Evolutionary conservation across 1,284 basidiomycete species (phyloP).

Genomic region (Tylopilus orsonianus): DNA sequence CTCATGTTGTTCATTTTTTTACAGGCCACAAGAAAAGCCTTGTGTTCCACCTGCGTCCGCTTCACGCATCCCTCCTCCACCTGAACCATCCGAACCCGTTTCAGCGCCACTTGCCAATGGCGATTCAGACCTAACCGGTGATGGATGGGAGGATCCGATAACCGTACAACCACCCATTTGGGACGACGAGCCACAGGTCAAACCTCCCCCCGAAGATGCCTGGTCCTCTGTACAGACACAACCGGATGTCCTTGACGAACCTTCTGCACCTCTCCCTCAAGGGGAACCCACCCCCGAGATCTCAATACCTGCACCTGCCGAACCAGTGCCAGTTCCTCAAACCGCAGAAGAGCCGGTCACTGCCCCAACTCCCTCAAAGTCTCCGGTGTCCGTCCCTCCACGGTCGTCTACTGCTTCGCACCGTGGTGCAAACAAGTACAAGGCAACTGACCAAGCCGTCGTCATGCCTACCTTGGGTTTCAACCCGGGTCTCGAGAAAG

Average conservation of each 20-base stretch:
- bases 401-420: slow-evolving; percentile 55
- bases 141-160: slow-evolving; percentile 73
- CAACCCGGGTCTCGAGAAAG: slow-evolving; percentile 61
- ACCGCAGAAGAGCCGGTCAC: slow-evolving; percentile 19
- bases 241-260: slow-evolving; percentile 25
- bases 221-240: slow-evolving; percentile 37
- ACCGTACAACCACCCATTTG: slow-evolving; percentile 69
- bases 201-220: slow-evolving; percentile 41
- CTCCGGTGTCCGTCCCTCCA: slow-evolving; percentile 36
- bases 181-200: slow-evolving; percentile 65
- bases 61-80: slow-evolving; percentile 23
- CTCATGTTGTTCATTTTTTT: slow-evolving; percentile 33
- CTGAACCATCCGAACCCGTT: slow-evolving; percentile 29
- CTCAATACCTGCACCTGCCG: slow-evolving; percentile 11
- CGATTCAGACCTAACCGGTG: slow-evolving; percentile 38
- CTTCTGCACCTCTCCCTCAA: not conserved
- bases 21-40: slow-evolving; percentile 32
- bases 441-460: slow-evolving; percentile 71
- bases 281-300: slow-evolving; percentile 25
- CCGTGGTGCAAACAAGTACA: slow-evolving; percentile 58
- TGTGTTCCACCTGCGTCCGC: slow-evolving; percentile 23
- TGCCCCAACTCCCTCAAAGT: slow-evolving; percentile 28
- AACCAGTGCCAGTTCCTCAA: slow-evolving; percentile 13
- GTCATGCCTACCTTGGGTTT: slow-evolving; percentile 67
- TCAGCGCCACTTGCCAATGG: slow-evolving; percentile 32